A percentile compares a stretch with the other conserved stretches of the same genome.
Conservation (phyloP, 768 basidiomycete genomes). For the Galerina sulciceps region DNA sequence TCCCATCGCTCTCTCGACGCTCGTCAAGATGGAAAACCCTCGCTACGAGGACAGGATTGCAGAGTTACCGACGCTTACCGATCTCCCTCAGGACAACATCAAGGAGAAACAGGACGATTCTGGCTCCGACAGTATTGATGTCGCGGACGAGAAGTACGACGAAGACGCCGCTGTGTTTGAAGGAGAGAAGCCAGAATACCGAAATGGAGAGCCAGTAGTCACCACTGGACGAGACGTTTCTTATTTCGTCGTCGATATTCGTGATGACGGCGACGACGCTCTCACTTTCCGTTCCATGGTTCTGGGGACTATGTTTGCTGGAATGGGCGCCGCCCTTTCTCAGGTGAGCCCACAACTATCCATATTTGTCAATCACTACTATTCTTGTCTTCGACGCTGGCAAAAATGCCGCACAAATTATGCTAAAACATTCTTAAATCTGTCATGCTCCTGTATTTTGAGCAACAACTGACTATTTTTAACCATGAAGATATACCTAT, state of each 20-base stretch:
- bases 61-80: conserved; percentile 15
- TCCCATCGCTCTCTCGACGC: background rate
- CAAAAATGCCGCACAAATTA: no score
- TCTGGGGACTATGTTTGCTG: conserved; percentile 61
- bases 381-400: no score
- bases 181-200: conserved; percentile 31
- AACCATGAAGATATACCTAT: conserved; percentile 52
- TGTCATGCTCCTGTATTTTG: background rate
- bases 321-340: conserved; percentile 58
- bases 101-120: conserved; percentile 18
- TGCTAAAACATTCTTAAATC: background rate
- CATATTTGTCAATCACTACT: background rate
- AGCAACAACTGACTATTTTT: conserved; percentile 3
- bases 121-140: conserved; percentile 19
- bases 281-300: conserved; percentile 60
- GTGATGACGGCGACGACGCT: conserved; percentile 61
- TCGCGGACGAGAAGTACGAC: conserved; percentile 22
- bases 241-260: conserved; percentile 54
- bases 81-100: conserved; percentile 9
- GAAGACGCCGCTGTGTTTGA: conserved; percentile 2
- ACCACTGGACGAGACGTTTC: conserved; percentile 55
- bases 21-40: conserved; percentile 11
- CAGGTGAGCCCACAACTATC: conserved; percentile 42
- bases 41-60: conserved; percentile 14
- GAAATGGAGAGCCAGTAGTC: conserved; percentile 46